These are phyloP conservation scores for Sugiyamaella floridensis DNA, from an alignment of 805 yeast species.

Conservation along the genomic window DNA sequence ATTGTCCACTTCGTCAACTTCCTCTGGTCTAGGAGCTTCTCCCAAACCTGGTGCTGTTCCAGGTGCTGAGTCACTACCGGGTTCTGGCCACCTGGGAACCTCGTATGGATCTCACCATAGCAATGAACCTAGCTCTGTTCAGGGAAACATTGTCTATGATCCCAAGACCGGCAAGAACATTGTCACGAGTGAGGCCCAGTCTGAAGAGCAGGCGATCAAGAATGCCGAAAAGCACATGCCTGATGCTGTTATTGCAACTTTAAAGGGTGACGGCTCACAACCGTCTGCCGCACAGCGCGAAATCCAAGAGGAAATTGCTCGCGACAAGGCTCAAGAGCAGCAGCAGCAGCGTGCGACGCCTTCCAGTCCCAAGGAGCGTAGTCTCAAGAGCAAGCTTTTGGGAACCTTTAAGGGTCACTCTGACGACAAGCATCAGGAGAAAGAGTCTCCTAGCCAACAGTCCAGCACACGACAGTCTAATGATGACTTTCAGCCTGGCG, in stretches of 20 bases:
- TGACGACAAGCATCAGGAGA: neutral
- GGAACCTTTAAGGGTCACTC: neutral
- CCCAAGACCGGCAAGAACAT: constrained; percentile 4
- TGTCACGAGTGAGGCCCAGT: neutral
- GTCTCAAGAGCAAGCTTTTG: neutral
- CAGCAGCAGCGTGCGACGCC: neutral
- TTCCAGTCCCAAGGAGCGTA: neutral
- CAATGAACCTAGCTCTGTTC: neutral
- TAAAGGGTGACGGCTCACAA: neutral
- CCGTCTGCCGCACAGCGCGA: neutral
- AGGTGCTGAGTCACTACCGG: neutral
- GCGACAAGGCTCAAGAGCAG: neutral
- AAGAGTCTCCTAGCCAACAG: neutral
- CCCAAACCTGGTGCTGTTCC: neutral
- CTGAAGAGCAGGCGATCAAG: neutral
- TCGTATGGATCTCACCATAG: neutral
- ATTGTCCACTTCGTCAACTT: neutral
- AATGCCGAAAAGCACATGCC: constrained; percentile 4
- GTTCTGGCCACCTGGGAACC: neutral
- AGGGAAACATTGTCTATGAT: constrained; percentile 1
- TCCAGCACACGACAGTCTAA: neutral
- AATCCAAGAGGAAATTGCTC: neutral
- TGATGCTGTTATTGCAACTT: neutral
- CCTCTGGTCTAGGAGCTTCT: neutral
- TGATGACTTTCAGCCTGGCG: neutral